Conservation (phyloP, 345 rosid species). For the Durio zibethinus region DNA sequence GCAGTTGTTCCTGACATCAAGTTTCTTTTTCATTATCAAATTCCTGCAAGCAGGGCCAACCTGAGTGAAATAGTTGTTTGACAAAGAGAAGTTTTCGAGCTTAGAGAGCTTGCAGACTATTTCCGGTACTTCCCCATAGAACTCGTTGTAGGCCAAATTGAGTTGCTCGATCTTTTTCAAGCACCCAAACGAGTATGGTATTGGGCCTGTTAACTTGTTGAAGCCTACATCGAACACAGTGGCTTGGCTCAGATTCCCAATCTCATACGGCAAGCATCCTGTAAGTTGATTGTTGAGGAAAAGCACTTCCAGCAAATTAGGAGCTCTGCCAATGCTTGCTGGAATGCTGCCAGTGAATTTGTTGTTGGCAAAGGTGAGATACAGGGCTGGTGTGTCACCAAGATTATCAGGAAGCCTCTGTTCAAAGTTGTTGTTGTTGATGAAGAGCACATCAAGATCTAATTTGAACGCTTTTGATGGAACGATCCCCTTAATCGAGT, state of each 20-base stretch:
- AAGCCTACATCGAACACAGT: slow-evolving; percentile 40
- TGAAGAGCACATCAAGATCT: slow-evolving; percentile 49
- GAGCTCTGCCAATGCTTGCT: slow-evolving; percentile 41
- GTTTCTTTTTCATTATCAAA: slow-evolving; percentile 26
- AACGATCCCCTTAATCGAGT: slow-evolving; percentile 32
- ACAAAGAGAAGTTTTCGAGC: slow-evolving; percentile 26
- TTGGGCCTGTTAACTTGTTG: slow-evolving; percentile 48
- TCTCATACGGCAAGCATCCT: slow-evolving; percentile 57
- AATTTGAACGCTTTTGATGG: slow-evolving; percentile 33
- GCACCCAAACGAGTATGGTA: slow-evolving; percentile 57
- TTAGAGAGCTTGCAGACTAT: slow-evolving; percentile 42
- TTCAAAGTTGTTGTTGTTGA: slow-evolving; percentile 48
- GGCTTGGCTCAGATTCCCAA: slow-evolving; percentile 35
- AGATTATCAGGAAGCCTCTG: slow-evolving; percentile 39
- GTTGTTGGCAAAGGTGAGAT: slow-evolving; percentile 60
- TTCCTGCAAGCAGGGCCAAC: slow-evolving; percentile 50
- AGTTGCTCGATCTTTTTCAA: slow-evolving; percentile 32
- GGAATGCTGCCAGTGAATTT: slow-evolving; percentile 47
- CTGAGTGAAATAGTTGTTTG: slow-evolving; percentile 53
- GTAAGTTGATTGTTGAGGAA: slow-evolving; percentile 42
- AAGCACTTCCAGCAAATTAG: slow-evolving; percentile 41
- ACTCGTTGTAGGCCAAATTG: slow-evolving; percentile 35
- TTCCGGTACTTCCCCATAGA: slow-evolving; percentile 50
- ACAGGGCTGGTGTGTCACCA: slow-evolving; percentile 39
- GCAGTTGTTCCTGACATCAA: slow-evolving; percentile 50